These are phyloP conservation scores for Mycena polygramma DNA, from an alignment of 768 basidiomycete genomes.

Conservation along the genomic window DNA sequence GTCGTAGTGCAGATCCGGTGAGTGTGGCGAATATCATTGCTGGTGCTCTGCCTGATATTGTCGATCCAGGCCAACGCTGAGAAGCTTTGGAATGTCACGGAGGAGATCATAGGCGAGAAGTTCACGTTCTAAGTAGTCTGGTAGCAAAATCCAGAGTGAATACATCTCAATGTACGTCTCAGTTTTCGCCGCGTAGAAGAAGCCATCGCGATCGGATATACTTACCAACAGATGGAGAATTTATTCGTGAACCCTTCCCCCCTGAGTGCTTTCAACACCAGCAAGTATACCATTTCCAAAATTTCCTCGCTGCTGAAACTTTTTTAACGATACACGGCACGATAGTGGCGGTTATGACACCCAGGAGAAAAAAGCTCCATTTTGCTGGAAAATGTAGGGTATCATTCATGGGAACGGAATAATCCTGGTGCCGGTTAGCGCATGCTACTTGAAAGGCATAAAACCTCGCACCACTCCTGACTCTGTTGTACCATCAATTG, in stretches of 20 bases:
- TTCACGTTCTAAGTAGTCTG: background rate
- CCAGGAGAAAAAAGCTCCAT: background rate
- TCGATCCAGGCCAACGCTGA: background rate
- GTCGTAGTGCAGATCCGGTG: background rate
- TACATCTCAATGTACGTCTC: too few relatives aligned
- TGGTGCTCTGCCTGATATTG: background rate
- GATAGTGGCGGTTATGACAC: background rate
- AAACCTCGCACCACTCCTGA: too few relatives aligned
- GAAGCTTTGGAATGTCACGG: background rate
- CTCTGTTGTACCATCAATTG: too few relatives aligned
- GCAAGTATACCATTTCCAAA: too few relatives aligned
- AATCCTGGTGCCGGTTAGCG: background rate
- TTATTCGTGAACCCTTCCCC: too few relatives aligned
- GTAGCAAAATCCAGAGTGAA: too few relatives aligned
- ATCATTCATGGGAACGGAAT: background rate
- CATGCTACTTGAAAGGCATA: too few relatives aligned
- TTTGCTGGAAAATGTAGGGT: background rate
- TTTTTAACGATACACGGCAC: background rate
- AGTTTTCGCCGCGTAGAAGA: too few relatives aligned
- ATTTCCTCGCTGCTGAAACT: background rate
- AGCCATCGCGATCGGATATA: background rate
- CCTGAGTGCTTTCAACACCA: too few relatives aligned
- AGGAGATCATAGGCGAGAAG: background rate
- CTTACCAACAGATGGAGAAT: too few relatives aligned
- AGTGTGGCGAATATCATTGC: background rate